Evolutionary conservation across 345 rosid genomes (phyloP).

Genomic region (Aquilaria malaccensis): DNA sequence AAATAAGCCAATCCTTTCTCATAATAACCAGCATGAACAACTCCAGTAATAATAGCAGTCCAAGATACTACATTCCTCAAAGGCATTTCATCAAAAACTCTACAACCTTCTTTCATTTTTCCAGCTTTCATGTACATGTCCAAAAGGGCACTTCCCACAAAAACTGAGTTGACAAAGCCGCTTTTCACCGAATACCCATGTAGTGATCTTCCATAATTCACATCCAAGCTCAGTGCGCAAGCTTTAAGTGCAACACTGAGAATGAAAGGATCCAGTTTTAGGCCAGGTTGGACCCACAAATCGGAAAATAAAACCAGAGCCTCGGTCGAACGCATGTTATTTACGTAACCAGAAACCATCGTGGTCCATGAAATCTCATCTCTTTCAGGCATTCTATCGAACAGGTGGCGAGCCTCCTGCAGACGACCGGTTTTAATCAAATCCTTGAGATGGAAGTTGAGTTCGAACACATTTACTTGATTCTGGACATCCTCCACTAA

Average conservation of each 20-base stretch:
- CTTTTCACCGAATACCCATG: slow-evolving; percentile 60
- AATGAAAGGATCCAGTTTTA: slow-evolving; percentile 50
- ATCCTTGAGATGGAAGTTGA: slow-evolving; percentile 33
- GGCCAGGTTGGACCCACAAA: slow-evolving; percentile 50
- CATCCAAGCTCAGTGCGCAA: slow-evolving; percentile 43
- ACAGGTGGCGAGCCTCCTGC: slow-evolving; percentile 52
- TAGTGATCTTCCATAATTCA: slow-evolving; percentile 47
- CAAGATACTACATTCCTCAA: slow-evolving; percentile 60
- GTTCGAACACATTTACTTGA: slow-evolving; percentile 22
- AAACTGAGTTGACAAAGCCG: slow-evolving; percentile 51
- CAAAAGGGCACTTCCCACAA: slow-evolving; percentile 61
- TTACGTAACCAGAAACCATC: slow-evolving; percentile 63
- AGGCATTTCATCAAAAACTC: slow-evolving; percentile 64
- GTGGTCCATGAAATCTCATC: slow-evolving; percentile 78
- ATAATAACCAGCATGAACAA: slow-evolving; percentile 53
- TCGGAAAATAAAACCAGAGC: slow-evolving; percentile 55
- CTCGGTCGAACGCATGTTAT: slow-evolving; percentile 32
- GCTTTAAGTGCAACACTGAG: slow-evolving; percentile 74
- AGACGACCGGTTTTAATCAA: slow-evolving; percentile 31
- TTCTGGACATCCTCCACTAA: slow-evolving; percentile 21
- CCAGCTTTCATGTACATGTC: slow-evolving; percentile 65
- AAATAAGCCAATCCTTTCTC: slow-evolving; percentile 54
- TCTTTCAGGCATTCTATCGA: slow-evolving; percentile 60
- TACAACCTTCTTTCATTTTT: slow-evolving; percentile 38
- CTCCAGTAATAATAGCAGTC: slow-evolving; percentile 76